Conservation (phyloP, 768 basidiomycete species). For the Tylopilus felleus region DNA sequence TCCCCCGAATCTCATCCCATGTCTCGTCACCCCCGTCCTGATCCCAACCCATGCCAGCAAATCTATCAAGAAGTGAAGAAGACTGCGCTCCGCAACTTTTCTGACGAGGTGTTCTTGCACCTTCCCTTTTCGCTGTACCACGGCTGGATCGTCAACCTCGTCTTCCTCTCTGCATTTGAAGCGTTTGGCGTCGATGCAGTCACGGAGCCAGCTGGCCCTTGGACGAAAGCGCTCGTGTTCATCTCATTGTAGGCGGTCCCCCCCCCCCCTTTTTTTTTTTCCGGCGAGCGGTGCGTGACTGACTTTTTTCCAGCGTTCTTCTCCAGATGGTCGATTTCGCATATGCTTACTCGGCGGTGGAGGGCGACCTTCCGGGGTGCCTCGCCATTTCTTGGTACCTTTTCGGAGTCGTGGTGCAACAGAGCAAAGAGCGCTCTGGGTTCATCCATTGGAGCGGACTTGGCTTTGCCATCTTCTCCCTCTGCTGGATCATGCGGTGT, state of each 20-base stretch:
- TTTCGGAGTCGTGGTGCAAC: constrained; percentile 59
- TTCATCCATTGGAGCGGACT: constrained; percentile 71
- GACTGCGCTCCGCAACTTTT: constrained; percentile 43
- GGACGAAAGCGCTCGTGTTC: constrained; percentile 65
- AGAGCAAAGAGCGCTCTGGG: constrained; percentile 38
- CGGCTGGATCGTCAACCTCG: constrained; percentile 53
- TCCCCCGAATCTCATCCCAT: neutral
- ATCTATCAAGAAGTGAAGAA: constrained; percentile 67
- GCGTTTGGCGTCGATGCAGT: constrained; percentile 59
- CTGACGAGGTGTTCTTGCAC: constrained; percentile 65
- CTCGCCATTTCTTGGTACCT: constrained; percentile 65
- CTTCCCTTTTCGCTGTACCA: constrained; percentile 72
- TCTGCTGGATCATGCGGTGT: constrained; percentile 61
- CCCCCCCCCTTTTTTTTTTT: neutral
- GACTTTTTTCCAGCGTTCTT: constrained; percentile 38
- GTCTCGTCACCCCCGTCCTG: neutral
- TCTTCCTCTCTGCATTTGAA: constrained; percentile 55
- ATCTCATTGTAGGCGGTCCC: constrained; percentile 42
- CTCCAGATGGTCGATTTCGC: constrained; percentile 56
- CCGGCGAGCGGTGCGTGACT: neutral
- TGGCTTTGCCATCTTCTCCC: constrained; percentile 58
- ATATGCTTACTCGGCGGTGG: constrained; percentile 61
- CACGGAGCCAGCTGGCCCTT: constrained; percentile 48
- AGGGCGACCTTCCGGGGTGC: constrained; percentile 68
- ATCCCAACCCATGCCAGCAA: constrained; percentile 32